These are phyloP conservation scores for Darksidea phi DNA, from an alignment of 495 filamentous ascomycete genomes.

Conservation along the genomic window DNA sequence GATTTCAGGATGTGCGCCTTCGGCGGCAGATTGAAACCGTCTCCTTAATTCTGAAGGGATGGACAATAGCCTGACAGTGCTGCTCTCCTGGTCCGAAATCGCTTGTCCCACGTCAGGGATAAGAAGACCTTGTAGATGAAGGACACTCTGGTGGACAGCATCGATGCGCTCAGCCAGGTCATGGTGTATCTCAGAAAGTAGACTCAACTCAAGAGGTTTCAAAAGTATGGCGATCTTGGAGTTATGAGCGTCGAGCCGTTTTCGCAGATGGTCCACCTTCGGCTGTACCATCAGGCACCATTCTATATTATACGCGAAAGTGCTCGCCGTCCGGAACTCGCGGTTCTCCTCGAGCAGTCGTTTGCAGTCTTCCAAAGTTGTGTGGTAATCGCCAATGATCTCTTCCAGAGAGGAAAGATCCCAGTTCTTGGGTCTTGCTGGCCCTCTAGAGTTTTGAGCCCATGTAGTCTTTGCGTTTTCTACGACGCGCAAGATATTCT, in stretches of 20 bases:
- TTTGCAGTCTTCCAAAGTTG: slow-evolving; percentile 34
- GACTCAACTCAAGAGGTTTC: slow-evolving; percentile 31
- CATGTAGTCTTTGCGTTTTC: slow-evolving; percentile 10
- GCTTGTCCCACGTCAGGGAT: slow-evolving; percentile 28
- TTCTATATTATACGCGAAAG: slow-evolving; percentile 24
- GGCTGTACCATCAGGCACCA: slow-evolving; percentile 35
- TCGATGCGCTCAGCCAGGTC: slow-evolving; percentile 10
- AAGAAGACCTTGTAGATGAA: slow-evolving; percentile 24
- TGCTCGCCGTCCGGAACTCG: neutral
- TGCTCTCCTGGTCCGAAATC: slow-evolving; percentile 4
- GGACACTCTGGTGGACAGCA: slow-evolving; percentile 20
- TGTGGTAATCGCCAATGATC: slow-evolving; percentile 35
- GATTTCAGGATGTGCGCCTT: neutral
- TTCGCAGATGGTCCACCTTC: slow-evolving; percentile 21
- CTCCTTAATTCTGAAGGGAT: slow-evolving; percentile 20
- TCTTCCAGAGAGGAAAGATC: slow-evolving; percentile 19
- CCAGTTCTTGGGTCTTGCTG: neutral
- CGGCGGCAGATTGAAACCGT: slow-evolving; percentile 21
- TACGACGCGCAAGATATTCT: slow-evolving; percentile 13
- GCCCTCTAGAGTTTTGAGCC: slow-evolving; percentile 16
- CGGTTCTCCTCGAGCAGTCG: slow-evolving; percentile 32
- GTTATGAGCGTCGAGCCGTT: slow-evolving; percentile 31
- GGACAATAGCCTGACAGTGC: neutral
- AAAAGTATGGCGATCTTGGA: slow-evolving; percentile 35
- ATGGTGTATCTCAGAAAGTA: slow-evolving; percentile 27